Evolutionary conservation across 176 grass and related monocot genomes (phyloP), one percentile per base, ranked within the genome.

Genomic region (Triticum dicoccoides): DNA sequence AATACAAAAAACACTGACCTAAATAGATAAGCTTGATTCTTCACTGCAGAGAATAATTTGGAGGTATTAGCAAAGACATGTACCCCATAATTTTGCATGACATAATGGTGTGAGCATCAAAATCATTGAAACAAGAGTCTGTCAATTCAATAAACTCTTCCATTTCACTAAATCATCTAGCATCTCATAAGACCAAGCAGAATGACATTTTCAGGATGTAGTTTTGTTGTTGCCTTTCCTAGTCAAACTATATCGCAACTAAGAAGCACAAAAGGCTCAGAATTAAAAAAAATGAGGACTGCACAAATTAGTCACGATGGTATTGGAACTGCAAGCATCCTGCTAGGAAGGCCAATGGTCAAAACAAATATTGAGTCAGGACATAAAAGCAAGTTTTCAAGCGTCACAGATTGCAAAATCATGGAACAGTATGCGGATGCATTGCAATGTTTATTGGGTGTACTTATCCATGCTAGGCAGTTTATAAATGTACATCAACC

Each of bases 1-100:
- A 41, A 41, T 41, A 9, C 39, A 79, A 84, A 80, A 35, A 35
- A n/a, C 32, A 80, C 82, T 74, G 66, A 84, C 87, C 82, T 84
- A 68, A 73, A 76, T 42, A 65, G 87, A 89, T 41, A 76, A 42
- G 76, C 76, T 66, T 74, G 87, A 89, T 85, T 85, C 87, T 80
- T 89, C 87, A 65, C 82, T 89, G 76, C 56, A 85, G 84, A 89
- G 6, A 84, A 88, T 9, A 74, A 54, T 73, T 85, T 32, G 6
- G 45, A 39, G 74, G 33, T 30, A 34, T 89, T 44, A 89, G 75
- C 20, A 41, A 85, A 52, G 18, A 44, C 47, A 42, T 44, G 27
- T 54, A 14, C 3, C 9, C 27, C 39, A 41, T 41, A 41, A 41
- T 41, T 41, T 41, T 41, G 39, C 39, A 2, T 41, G 8, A 41